phyloP scores from a whole-genome alignment of 1,284 basidiomycete species.

The Apiotrichum mycotoxinovorans region DNA sequence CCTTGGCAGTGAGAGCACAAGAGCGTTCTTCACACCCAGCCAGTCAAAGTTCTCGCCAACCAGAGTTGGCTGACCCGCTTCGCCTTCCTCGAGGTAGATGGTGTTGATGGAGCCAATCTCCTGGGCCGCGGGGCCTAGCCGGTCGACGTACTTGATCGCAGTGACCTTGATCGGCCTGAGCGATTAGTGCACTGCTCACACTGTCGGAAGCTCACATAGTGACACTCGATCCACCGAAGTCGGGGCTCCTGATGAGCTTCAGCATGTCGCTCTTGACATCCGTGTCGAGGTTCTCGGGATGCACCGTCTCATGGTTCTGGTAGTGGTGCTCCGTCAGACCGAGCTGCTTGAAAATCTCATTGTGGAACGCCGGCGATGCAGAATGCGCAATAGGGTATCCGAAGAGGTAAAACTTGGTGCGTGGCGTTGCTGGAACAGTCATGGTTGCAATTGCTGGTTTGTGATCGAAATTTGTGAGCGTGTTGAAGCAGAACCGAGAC shows the following conservation, averaged over 20 bases:
- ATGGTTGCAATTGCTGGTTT: background rate
- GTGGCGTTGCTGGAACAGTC: conserved; percentile 8
- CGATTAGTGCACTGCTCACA: background rate
- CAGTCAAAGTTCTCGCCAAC: conserved; percentile 87
- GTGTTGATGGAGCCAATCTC: conserved; percentile 85
- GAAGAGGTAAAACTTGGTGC: conserved; percentile 70
- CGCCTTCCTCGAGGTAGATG: conserved; percentile 57
- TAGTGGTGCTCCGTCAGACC: conserved; percentile 59
- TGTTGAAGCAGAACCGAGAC: too few species aligned
- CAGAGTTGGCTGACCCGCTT: conserved; percentile 56
- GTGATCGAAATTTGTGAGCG: too few species aligned
- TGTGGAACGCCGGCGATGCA: conserved; percentile 84
- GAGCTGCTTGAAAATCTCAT: conserved; percentile 68
- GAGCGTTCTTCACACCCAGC: conserved; percentile 55
- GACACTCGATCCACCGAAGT: conserved; percentile 88
- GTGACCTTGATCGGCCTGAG: conserved; percentile 73
- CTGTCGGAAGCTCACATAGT: conserved; percentile 54
- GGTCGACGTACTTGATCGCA: conserved; percentile 69
- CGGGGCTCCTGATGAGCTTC: conserved; percentile 21
- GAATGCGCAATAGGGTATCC: conserved; percentile 81
- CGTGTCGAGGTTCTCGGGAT: conserved; percentile 6
- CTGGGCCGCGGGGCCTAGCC: conserved; percentile 67
- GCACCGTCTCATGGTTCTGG: conserved; percentile 5
- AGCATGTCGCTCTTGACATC: conserved; percentile 7
- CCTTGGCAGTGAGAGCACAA: background rate